Evolutionary conservation across 1,284 basidiomycete species (phyloP), one percentile per base, ranked within the genome.

Genomic region (Phellinidium pouzarii): DNA sequence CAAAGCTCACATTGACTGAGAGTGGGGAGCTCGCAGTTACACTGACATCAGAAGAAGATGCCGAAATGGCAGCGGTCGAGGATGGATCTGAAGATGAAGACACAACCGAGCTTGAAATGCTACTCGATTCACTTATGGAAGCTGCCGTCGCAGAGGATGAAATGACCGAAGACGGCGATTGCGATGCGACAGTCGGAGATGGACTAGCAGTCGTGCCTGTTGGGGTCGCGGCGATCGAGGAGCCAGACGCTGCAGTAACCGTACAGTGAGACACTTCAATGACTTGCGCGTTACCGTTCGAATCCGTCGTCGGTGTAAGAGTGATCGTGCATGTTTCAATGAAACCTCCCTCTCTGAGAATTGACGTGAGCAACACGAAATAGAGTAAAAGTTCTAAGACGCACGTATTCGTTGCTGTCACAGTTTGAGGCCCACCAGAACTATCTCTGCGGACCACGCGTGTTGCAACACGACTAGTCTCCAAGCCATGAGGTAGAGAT

Each of bases 301-400:
- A 38, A 46, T 63, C 68, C 3, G 58, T 66, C 12, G 70, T 63
- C 3, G 73, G 84, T 4, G 78, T 82, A 52, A 88, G 71, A 2
- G 77, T 78, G 55, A 85, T 71, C 3, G 73, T 71, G 63, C 86
- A 89, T 4, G 75, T 82, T 69, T 84, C 73, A 44, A 74, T 76
- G 12, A 70, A 40, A 4, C 60, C 61, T 9, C 51, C 49, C 14
- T 66, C 8, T 78, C 85, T 58, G 71, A 66, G 51, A 61, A 72
- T 56, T 27, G 23, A 26, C 14, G 44, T 11, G 26, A 37, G 17
- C 11, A 29, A 27, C 5, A 22, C 7, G 11, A 11, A 46, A 46
- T 25, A 38, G 34, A 41, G 14, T 42, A 44, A 42, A 42, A 47
- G 9, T 22, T 38, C n/a, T 37, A 48, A 46, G 42, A 54, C 59